Conservation (phyloP, 495 filamentous ascomycete species). For the Penicillium parvum region DNA sequence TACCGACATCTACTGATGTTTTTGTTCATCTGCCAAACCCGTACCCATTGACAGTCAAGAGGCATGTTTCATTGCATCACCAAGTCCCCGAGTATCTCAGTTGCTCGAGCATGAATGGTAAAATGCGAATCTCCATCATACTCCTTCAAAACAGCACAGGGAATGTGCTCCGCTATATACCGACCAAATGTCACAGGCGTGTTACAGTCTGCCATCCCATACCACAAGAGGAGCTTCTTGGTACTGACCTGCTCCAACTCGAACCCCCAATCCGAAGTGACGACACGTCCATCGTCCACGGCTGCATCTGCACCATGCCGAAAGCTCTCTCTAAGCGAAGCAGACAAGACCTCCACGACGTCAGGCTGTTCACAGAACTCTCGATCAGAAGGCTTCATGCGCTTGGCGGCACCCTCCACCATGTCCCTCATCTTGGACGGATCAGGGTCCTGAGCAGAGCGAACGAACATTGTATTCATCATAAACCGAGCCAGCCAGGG, state of each 20-base stretch:
- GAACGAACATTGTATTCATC: neutral
- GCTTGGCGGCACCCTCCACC: conserved; percentile 1
- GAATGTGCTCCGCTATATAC: conserved; percentile 3
- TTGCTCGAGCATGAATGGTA: conserved; percentile 1
- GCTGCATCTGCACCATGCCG: neutral
- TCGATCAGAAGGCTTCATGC: neutral
- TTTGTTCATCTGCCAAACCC: too few relatives aligned
- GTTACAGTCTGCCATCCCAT: conserved; percentile 4
- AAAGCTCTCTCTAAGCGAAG: conserved; percentile 1
- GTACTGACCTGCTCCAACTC: neutral
- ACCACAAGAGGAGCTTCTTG: conserved; percentile 2
- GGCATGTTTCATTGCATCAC: too few relatives aligned
- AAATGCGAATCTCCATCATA: conserved; percentile 2
- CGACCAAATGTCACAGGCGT: conserved; percentile 1
- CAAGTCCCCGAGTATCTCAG: conserved; percentile 3
- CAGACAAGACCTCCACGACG: neutral
- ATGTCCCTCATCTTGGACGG: neutral
- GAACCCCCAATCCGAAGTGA: conserved; percentile 9
- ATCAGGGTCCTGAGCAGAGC: neutral
- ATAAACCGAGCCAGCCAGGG: conserved; percentile 5
- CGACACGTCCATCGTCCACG: neutral
- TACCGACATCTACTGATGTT: too few relatives aligned
- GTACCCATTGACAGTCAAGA: too few relatives aligned
- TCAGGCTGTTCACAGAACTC: conserved; percentile 1
- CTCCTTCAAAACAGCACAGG: conserved; percentile 1